These are phyloP conservation scores for Onygenales sp. DNA, from an alignment of 2,329 filamentous ascomycete genomes.

Conservation along the genomic window DNA sequence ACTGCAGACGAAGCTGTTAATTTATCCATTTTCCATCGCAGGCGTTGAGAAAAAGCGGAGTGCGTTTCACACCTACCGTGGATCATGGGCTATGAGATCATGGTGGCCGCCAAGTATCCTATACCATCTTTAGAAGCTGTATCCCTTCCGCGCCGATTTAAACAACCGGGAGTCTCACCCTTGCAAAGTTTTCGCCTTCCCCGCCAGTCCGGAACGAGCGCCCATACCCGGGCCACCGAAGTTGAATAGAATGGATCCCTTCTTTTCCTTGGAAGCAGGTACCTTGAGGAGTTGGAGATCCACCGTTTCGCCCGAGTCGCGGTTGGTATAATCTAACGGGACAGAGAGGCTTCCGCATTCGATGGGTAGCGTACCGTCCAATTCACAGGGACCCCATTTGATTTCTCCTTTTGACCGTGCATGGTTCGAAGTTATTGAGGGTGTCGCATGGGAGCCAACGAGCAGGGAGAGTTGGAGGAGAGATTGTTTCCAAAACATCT, in stretches of 20 bases:
- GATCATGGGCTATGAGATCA: slow-evolving; percentile 12
- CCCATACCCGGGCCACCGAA: slow-evolving; percentile 23
- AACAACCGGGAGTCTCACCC: not conserved
- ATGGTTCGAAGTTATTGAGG: too few relatives aligned
- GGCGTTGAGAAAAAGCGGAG: not conserved
- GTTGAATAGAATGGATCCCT: slow-evolving; percentile 25
- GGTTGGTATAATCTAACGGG: slow-evolving; percentile 25
- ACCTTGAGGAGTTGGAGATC: slow-evolving; percentile 19
- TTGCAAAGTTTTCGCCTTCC: not conserved
- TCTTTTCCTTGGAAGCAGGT: slow-evolving; percentile 18
- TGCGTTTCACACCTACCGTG: slow-evolving; percentile 3
- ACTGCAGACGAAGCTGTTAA: not conserved
- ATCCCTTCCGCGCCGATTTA: too few relatives aligned
- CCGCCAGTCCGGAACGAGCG: slow-evolving; percentile 5
- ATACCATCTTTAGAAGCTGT: not conserved
- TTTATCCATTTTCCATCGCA: not conserved
- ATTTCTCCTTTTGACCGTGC: not conserved
- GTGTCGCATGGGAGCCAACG: too few relatives aligned
- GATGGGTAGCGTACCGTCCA: not conserved
- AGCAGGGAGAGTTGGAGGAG: too few relatives aligned
- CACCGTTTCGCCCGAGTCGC: slow-evolving; percentile 14
- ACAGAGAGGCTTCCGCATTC: slow-evolving; percentile 24
- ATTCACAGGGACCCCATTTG: not conserved
- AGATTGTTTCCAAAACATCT: too few relatives aligned
- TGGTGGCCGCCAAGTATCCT: slow-evolving; percentile 10